Base-by-base conservation (phyloP, 768 basidiomycete species). In the Phaffia australis region DNA sequence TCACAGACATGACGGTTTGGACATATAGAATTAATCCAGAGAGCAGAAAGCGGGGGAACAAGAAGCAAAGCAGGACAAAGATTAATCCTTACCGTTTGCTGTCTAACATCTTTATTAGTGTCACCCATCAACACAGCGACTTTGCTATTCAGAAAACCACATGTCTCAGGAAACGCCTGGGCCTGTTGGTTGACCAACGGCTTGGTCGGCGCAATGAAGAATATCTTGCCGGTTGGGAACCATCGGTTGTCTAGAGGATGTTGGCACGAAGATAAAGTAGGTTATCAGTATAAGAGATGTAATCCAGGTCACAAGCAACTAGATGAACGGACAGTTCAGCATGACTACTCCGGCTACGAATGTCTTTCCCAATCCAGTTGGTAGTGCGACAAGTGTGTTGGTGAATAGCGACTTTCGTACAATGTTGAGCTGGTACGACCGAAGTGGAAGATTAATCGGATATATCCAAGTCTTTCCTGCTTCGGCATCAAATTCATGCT, bases 261-360 rank as follows among this genome's bases (percentile, higher is more conserved):
- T 6, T 42, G 48, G 25, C 56, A 64, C 4, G 9, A 11, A 27
- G 48, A 6, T 23, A 14, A n/a, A 14, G 25, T 27, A 58, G 64
- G 16, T 2, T 27, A 6, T 21, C 7, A 32, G 57, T 32, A 42
- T 8, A n/a, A 58, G 8, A 21, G 4, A 32, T 7, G 5, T 23
- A 6, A 7, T 27, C 52, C 27, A 8, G 16, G 52, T n/a, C 5
- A 8, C n/a, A 54, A 54, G n/a, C 52, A 54, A 54, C 5, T 5
- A n/a, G 4, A 54, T 54, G 6, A 50, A 73, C 82, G 72, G 72
- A 90, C 90, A 94, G 73, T 93, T 94, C 32, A 93, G 78, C 94
- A 99, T 97, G 25, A 99, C 83, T 2, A 89, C 90, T 0, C 94
- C 92, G 3, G 95, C 95, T 68, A 99, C 87, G 72, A 99, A 98